Evolutionary conservation across 2,329 filamentous ascomycete genomes (phyloP).

Genomic region (Cladosporium austrohemisphaericum): DNA sequence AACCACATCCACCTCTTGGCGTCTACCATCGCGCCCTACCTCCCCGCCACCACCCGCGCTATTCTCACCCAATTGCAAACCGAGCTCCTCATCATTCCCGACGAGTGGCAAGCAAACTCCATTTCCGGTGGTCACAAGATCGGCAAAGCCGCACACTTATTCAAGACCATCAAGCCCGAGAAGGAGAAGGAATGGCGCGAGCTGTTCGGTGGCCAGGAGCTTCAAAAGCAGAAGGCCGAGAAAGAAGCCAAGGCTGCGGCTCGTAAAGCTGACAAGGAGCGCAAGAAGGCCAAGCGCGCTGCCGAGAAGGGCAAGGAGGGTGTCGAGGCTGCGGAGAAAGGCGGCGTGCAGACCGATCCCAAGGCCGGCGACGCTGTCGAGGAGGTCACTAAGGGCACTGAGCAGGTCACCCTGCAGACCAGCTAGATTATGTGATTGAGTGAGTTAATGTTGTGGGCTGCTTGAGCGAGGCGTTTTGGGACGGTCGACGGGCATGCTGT

Average conservation of each 20-base stretch:
- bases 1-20: slow-evolving; percentile 82
- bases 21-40: slow-evolving; percentile 74
- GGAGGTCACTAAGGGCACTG: slow-evolving; percentile 43
- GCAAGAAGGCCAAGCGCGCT: slow-evolving; percentile 58
- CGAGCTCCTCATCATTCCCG: slow-evolving; percentile 38
- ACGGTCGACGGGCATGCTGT: neutral
- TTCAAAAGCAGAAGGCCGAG: slow-evolving; percentile 62
- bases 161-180: slow-evolving; percentile 75
- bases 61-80: slow-evolving; percentile 71
- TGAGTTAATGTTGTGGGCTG: neutral
- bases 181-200: slow-evolving; percentile 82
- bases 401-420: slow-evolving; percentile 45
- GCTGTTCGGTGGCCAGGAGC: slow-evolving; percentile 65
- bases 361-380: slow-evolving; percentile 39
- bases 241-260: slow-evolving; percentile 62
- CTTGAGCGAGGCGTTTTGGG: slow-evolving; percentile 12
- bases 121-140: slow-evolving; percentile 74
- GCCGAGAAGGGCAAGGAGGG: slow-evolving; percentile 69
- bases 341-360: slow-evolving; percentile 47
- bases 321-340: slow-evolving; percentile 73
- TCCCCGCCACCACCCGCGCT: slow-evolving; percentile 70
- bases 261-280: slow-evolving; percentile 65
- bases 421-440: slow-evolving; percentile 19
- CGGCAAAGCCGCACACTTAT: slow-evolving; percentile 74
- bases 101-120: slow-evolving; percentile 58